These are phyloP conservation scores for Cercospora nicotianae DNA, from an alignment of 2,329 filamentous ascomycete genomes.

Conservation along the genomic window DNA sequence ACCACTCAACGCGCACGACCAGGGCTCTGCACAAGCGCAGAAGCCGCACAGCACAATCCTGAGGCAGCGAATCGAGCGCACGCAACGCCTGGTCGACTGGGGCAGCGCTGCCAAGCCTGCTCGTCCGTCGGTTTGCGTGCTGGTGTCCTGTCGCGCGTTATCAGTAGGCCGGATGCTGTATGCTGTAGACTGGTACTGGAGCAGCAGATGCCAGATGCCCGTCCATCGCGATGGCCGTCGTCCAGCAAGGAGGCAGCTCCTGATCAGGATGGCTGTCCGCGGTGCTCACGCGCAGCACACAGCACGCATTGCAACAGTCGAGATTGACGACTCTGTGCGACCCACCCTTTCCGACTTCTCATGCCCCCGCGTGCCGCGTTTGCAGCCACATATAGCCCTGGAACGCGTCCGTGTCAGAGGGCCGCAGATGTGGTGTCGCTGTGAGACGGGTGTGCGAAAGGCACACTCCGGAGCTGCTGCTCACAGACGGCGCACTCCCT, in stretches of 20 bases:
- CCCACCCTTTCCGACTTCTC: conserved; percentile 9
- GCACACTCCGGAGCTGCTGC: neutral
- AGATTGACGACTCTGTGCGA: conserved; percentile 6
- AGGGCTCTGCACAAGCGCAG: neutral
- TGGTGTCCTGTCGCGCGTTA: neutral
- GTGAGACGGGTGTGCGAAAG: neutral
- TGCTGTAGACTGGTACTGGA: neutral
- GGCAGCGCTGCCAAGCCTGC: neutral
- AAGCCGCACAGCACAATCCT: neutral
- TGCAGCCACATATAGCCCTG: neutral
- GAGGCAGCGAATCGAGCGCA: neutral
- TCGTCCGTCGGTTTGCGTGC: neutral
- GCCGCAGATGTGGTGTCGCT: neutral
- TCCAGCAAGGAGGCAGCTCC: neutral
- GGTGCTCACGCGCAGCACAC: conserved; percentile 8
- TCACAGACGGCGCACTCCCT: neutral
- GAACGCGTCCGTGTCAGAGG: neutral
- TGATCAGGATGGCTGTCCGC: neutral
- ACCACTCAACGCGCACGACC: conserved; percentile 9
- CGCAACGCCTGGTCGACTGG: neutral
- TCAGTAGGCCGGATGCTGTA: neutral
- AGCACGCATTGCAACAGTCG: conserved; percentile 1
- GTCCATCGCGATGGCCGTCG: neutral
- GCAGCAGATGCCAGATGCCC: neutral
- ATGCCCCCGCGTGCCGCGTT: neutral